phyloP scores from a whole-genome alignment of 2,329 filamentous ascomycete genomes.

The Scytalidium lignicola region DNA sequence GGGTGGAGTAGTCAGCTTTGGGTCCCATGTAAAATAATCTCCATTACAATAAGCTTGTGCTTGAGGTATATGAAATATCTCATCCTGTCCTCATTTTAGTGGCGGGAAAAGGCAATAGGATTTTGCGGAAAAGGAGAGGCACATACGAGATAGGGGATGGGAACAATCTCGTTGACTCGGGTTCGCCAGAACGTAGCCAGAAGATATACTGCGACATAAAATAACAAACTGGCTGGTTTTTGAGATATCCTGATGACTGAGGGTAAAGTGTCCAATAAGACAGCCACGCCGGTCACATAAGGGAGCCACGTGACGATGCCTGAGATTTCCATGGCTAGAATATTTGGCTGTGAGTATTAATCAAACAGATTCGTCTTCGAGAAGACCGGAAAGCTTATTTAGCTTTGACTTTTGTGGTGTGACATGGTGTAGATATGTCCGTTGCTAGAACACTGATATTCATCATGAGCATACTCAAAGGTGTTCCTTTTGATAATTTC shows the following conservation, averaged over 20 bases:
- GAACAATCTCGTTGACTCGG: slow-evolving; percentile 6
- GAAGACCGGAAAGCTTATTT: too few species aligned
- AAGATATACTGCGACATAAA: slow-evolving; percentile 2
- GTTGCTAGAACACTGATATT: too few species aligned
- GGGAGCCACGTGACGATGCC: neutral
- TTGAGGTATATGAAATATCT: slow-evolving; percentile 86
- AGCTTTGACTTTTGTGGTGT: too few species aligned
- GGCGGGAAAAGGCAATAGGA: neutral
- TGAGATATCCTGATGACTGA: neutral
- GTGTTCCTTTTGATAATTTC: too few species aligned
- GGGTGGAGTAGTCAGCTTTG: slow-evolving; percentile 95
- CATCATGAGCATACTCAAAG: too few species aligned
- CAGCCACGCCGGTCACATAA: neutral
- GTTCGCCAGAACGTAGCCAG: slow-evolving; percentile 5
- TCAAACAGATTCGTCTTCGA: too few species aligned
- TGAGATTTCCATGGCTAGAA: neutral
- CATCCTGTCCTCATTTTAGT: slow-evolving; percentile 53
- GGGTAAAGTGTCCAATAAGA: neutral
- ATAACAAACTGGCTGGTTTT: neutral
- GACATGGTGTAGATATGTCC: too few species aligned
- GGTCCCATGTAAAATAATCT: slow-evolving; percentile 77
- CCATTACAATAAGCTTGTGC: slow-evolving; percentile 80
- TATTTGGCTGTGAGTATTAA: neutral
- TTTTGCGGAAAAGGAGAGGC: neutral
- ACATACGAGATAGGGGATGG: slow-evolving; percentile 8